Evolutionary conservation across 2,329 filamentous ascomycete genomes (phyloP).

Genomic region (Claviceps sp.): DNA sequence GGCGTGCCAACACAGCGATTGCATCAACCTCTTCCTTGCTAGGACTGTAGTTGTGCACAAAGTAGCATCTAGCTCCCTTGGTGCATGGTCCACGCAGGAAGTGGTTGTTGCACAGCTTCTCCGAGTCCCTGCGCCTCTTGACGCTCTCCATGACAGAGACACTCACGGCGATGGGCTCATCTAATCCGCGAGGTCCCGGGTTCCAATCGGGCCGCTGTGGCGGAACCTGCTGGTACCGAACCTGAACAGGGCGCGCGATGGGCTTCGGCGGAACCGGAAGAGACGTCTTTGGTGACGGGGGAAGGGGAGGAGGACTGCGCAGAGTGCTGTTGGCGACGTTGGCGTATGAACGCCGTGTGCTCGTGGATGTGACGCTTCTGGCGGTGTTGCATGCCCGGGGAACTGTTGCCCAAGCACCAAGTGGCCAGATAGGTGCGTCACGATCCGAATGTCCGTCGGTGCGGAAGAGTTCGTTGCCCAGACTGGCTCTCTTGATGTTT

Average conservation of each 20-base stretch:
- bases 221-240: conserved; percentile 13
- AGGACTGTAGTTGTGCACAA: conserved; percentile 42
- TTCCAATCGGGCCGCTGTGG: conserved; percentile 30
- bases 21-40: conserved; percentile 41
- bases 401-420: conserved; percentile 8
- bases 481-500: conserved; percentile 31
- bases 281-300: conserved; percentile 25
- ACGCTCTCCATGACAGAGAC: conserved; percentile 35
- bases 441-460: conserved; percentile 33
- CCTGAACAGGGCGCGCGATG: conserved; percentile 2
- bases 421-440: conserved; percentile 1
- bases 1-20: conserved; percentile 40
- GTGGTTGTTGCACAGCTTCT: conserved; percentile 50
- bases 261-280: conserved; percentile 25
- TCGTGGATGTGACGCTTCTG: conserved; percentile 7
- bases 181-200: conserved; percentile 41
- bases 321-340: conserved; percentile 24
- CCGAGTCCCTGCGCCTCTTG: conserved; percentile 39
- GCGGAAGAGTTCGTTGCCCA: conserved; percentile 38
- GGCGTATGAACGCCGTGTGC: conserved; percentile 24
- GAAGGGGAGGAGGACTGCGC: conserved; percentile 19
- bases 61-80: conserved; percentile 41
- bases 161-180: conserved; percentile 35
- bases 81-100: conserved; percentile 44
- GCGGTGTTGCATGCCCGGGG: conserved; percentile 8